A percentile compares a stretch with the other conserved stretches of the same genome.
These are phyloP conservation scores for Raphidocelis subcapitata DNA, from an alignment of 139 green algal genomes.

Conservation along the genomic window DNA sequence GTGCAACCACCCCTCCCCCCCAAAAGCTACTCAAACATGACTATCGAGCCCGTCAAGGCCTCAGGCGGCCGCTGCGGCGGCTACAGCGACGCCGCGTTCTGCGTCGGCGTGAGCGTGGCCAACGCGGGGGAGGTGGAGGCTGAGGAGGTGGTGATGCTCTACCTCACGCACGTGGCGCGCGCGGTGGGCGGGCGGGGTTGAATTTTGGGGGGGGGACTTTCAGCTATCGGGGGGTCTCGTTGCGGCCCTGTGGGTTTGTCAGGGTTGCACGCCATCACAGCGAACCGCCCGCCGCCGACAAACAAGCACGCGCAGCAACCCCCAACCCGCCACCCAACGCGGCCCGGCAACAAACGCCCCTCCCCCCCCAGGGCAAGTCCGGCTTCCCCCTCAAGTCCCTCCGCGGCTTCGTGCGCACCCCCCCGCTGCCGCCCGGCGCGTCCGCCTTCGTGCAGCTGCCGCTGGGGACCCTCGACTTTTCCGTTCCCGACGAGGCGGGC, in stretches of 20 bases:
- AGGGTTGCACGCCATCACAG: too few relatives aligned
- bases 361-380: neutral
- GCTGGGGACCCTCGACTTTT: constrained; percentile 5
- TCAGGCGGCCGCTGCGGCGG: neutral
- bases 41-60: neutral
- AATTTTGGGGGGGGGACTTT: too few relatives aligned
- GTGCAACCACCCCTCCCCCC: too few relatives aligned
- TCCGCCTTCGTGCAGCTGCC: neutral
- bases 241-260: too few relatives aligned
- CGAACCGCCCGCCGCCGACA: too few relatives aligned
- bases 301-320: too few relatives aligned
- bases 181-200: too few relatives aligned
- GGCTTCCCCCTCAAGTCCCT: constrained; percentile 12
- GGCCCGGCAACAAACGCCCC: too few relatives aligned
- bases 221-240: too few relatives aligned
- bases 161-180: neutral
- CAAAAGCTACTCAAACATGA: constrained; percentile 8
- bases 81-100: neutral
- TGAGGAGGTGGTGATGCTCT: constrained; percentile 18
- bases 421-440: neutral
- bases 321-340: too few relatives aligned
- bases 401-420: constrained; percentile 8
- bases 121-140: constrained; percentile 10
- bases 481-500: constrained; percentile 3
- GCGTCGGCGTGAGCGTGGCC: constrained; percentile 9